Evolutionary conservation across 176 grass and related monocot species (phyloP), one percentile per base, ranked within the genome.

Genomic region (Secale cereale): DNA sequence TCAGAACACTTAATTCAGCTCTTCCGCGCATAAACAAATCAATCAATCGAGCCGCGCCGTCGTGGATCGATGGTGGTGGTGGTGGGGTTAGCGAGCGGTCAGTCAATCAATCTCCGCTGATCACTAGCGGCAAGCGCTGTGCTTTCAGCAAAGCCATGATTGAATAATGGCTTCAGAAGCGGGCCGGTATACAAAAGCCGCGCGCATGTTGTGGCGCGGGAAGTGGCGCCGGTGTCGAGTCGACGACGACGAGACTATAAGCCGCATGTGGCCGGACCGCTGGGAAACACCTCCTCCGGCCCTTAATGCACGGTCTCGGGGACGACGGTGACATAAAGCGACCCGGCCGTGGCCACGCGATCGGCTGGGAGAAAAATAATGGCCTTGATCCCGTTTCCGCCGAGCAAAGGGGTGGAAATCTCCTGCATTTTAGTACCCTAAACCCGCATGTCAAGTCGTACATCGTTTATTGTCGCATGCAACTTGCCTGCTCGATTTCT

Each of bases 261-360:
- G 85, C 59, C 48, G 50, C 78, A 54, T 41, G 78, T 89, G 88
- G 78, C 83, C 72, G 78, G 70, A 65, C 50, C 27, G 27, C 41
- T 65, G 63, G 84, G 84, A 45, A 59, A 86, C 88, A 86, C 33
- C 45, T 11, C 78, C 69, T 63, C 70, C 71, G 41, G 71, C 74
- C 88, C 50, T 89, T 69, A 61, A 69, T 60, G 82, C 87, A 78
- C 17, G 76, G 84, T 90, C 88, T 79, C 10, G 80, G 32, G 88
- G 88, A 29, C 66, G 46, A 25, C 85, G 83, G 20, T 26, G 71
- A 74, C 82, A 36, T 50, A 84, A 84, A 76, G 82, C 37, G 7
- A 76, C 10, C 41, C 37, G 37, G 37, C 37, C 37, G 37, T 39
- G 41, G 41, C 41, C 41, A 12, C 12, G 41, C 41, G 12, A 61